A percentile compares a stretch with the other conserved stretches of the same genome.
Conservation (phyloP, 2,329 filamentous ascomycete species). For the Pyricularia sp. region DNA sequence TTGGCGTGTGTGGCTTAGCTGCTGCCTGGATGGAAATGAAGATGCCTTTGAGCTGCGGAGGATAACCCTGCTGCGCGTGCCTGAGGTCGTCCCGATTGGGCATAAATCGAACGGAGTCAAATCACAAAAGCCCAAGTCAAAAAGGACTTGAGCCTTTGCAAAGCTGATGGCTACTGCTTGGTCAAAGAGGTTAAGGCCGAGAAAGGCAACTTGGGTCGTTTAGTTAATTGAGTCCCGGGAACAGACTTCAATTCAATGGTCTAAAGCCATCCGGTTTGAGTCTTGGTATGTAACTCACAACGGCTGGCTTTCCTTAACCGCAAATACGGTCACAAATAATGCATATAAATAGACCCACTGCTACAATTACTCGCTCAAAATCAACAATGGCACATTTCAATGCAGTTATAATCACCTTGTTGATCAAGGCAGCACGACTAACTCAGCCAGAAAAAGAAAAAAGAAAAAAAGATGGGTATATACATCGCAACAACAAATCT, state of each 20-base stretch:
- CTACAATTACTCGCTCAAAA: background rate
- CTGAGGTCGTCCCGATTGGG: slow-evolving; percentile 29
- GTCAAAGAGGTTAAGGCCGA: background rate
- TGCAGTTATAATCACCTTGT: background rate
- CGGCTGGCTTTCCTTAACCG: background rate
- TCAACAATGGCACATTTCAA: background rate
- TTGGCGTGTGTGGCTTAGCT: slow-evolving; percentile 75
- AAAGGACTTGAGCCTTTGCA: background rate
- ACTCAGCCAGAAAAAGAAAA: background rate
- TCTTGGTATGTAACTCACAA: background rate
- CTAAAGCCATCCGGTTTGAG: background rate
- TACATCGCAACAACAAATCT: background rate
- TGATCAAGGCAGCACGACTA: background rate
- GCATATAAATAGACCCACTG: background rate
- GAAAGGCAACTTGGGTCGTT: no score
- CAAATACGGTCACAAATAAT: no score
- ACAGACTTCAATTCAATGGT: background rate
- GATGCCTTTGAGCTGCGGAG: slow-evolving; percentile 64
- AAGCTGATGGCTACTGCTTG: background rate
- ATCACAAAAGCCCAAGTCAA: background rate
- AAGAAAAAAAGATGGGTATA: background rate
- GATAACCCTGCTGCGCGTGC: slow-evolving; percentile 40
- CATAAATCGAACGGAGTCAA: background rate
- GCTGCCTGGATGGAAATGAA: slow-evolving; percentile 64
- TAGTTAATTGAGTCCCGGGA: no score